These are phyloP conservation scores for Tanacetum coccineum DNA, from an alignment of 129 eudicot genomes.

Conservation along the genomic window DNA sequence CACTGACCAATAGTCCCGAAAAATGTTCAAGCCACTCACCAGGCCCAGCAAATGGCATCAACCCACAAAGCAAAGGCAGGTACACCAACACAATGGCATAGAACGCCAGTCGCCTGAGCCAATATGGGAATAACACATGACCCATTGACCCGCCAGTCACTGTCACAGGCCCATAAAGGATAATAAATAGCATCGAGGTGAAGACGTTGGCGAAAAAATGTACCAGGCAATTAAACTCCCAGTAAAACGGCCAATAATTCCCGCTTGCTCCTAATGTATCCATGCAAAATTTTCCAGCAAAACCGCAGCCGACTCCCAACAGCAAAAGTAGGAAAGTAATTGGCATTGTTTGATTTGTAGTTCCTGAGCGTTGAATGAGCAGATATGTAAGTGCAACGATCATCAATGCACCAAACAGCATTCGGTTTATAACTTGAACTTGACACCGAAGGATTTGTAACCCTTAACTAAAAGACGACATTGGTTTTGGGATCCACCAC, in stretches of 20 bases:
- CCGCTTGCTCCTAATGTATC: conserved; percentile 93
- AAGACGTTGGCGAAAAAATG: conserved; percentile 58
- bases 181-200: conserved; percentile 34
- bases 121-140: conserved; percentile 30
- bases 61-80: conserved; percentile 67
- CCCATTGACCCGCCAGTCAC: conserved; percentile 32
- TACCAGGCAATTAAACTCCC: conserved; percentile 65
- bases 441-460: conserved; percentile 54
- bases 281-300: conserved; percentile 70
- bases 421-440: conserved; percentile 58
- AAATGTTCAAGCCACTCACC: conserved; percentile 71
- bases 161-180: conserved; percentile 70
- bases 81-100: conserved; percentile 30
- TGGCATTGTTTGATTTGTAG: conserved; percentile 78
- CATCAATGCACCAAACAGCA: conserved; percentile 58
- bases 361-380: conserved; percentile 55
- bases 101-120: conserved; percentile 55
- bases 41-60: conserved; percentile 73
- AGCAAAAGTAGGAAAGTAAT: conserved; percentile 66
- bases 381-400: conserved; percentile 45
- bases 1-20: conserved; percentile 22
- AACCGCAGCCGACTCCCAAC: conserved; percentile 65
- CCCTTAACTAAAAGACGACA: conserved; percentile 64
- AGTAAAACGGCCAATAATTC: conserved; percentile 63
- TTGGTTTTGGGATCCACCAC: conserved; percentile 81